These are phyloP conservation scores for Moniliella sp. DNA, from an alignment of 1,284 basidiomycete genomes.

Conservation along the genomic window DNA sequence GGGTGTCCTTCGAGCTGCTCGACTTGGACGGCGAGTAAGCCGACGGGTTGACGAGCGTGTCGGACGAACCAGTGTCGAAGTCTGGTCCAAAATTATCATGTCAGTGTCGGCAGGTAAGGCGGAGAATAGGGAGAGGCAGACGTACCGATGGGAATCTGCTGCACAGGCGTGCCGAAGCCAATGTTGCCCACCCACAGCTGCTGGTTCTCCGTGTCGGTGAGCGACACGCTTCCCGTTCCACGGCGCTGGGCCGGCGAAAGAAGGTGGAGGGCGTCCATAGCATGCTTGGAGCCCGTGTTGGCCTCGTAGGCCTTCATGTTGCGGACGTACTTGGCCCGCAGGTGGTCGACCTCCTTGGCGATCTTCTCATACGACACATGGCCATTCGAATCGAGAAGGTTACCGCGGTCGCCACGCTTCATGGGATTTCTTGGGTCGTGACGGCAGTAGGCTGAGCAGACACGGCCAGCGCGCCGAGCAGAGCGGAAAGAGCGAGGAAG, in stretches of 20 bases:
- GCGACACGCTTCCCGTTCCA: neutral
- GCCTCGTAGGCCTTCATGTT: neutral
- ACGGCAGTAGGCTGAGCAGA: no score
- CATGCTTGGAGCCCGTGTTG: neutral
- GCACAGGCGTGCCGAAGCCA: neutral
- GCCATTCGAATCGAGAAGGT: no score
- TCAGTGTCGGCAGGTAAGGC: no score
- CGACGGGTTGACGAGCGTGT: neutral
- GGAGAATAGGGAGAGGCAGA: no score
- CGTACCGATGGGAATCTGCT: no score
- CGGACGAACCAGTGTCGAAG: conserved; percentile 1
- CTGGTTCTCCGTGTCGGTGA: neutral
- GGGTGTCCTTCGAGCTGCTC: neutral
- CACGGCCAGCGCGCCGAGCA: neutral
- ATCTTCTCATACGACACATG: no score
- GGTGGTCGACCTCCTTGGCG: no score
- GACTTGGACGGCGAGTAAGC: neutral
- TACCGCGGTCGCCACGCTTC: neutral
- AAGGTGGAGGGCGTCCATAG: neutral
- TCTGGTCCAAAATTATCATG: no score
- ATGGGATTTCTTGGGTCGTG: no score
- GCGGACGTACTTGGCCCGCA: no score
- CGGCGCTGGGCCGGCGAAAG: neutral
- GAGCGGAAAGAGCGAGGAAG: neutral
- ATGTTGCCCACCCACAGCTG: neutral